Base-by-base conservation (phyloP, 441 rosid species). In the Erodium moschatum region DNA sequence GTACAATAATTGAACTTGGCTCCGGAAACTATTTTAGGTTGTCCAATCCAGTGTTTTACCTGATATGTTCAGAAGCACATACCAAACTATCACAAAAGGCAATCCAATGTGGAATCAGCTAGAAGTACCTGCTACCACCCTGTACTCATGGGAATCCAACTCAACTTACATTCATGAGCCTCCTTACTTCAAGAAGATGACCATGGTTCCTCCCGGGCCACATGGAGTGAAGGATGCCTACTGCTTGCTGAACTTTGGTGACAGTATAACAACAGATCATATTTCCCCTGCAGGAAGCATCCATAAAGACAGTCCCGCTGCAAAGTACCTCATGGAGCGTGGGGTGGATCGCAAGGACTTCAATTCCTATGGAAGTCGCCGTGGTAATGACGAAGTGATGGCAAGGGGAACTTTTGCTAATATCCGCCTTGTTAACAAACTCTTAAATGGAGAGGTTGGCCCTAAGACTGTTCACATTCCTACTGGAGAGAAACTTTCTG, bases 111-210 rank as follows among this genome's bases (percentile, higher is more conserved):
- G 99, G 99, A 94, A 91, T 80, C 78, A 81, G 66, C 81, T 94
- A 16, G 74, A 89, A 1, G 97, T 94, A 35, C 89, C 97, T 11
- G 82, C 84, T 67, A 61, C 79, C 40, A 70, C 80, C 42, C 79
- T 88, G 29, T 94, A 88, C 77, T 78, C 94, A 5, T 94, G 97
- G 99, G 97, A 94, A 67, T 81, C 88, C 63, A 86, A 80, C 72
- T 94, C 99, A 61, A 94, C 97, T 69, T 94, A 94, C 82, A 91
- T 94, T 75, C 99, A 94, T 31, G 99, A 94, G 73, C 97, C 99
- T 13, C 99, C 99, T 1, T 94, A 94, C 84, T 94, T 94, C 81
- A 91, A 91, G 89, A 83, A 69, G 78, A 95, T 91, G 92, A 88
- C 97, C 70, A 79, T 88, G 85, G 84, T 84, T 75, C 96, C 97